Evolutionary conservation across 805 yeast species (phyloP).

Genomic region (Myxozyma lipomycoides): DNA sequence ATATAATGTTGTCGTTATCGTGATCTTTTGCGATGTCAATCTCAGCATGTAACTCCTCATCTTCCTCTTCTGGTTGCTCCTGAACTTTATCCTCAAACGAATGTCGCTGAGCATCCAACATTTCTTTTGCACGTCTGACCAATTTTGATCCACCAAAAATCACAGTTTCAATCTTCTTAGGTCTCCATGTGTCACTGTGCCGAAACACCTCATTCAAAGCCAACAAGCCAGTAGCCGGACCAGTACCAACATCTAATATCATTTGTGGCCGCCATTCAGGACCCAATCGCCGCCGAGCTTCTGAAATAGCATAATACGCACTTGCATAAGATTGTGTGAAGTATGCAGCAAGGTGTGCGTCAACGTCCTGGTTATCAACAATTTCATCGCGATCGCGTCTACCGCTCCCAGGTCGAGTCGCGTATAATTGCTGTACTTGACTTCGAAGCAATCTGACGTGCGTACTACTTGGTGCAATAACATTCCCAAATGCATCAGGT

Average conservation of each 20-base stretch:
- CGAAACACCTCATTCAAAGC: conserved; percentile 84
- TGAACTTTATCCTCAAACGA: conserved; percentile 14
- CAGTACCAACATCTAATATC: conserved; percentile 77
- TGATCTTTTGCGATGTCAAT: background rate
- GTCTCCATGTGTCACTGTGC: conserved; percentile 46
- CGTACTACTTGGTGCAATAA: conserved; percentile 4
- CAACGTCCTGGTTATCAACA: conserved; percentile 41
- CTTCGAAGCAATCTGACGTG: background rate
- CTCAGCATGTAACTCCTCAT: background rate
- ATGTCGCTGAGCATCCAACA: conserved; percentile 61
- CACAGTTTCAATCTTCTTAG: conserved; percentile 64
- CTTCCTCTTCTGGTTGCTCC: background rate
- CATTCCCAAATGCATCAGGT: conserved; percentile 4
- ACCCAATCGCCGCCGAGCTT: conserved; percentile 56
- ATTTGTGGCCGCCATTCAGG: conserved; percentile 55
- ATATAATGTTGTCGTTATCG: background rate
- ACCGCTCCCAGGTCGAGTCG: background rate
- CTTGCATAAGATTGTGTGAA: conserved; percentile 80
- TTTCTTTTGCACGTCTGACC: conserved; percentile 73
- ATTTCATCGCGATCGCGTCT: conserved; percentile 9
- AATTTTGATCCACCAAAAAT: conserved; percentile 67
- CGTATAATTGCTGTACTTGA: background rate
- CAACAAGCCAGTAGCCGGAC: conserved; percentile 89
- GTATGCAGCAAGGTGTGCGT: conserved; percentile 73
- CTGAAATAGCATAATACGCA: conserved; percentile 59